Percentiles rank a stretch among this genome's conserved stretches.
phyloP scores from a whole-genome alignment of 2,329 filamentous ascomycete species.

The Sordariomycetes sp. region DNA sequence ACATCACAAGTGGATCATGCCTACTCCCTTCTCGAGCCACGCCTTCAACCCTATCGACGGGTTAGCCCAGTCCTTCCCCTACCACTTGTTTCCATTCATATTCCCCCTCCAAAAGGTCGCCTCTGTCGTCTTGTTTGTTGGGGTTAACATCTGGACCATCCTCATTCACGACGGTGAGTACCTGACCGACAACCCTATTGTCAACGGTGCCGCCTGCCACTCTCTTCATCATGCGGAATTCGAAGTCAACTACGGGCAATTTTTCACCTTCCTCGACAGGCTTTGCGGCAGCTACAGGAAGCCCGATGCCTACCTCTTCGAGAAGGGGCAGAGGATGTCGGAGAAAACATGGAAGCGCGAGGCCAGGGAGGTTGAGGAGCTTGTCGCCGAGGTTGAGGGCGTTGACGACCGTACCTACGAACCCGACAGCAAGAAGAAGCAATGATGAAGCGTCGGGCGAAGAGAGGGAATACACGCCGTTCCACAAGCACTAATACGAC shows the following conservation, averaged over 20 bases:
- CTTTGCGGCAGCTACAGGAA: constrained; percentile 77
- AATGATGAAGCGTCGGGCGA: constrained; percentile 12
- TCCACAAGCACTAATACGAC: not conserved
- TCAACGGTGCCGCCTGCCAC: constrained; percentile 94
- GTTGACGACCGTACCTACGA: constrained; percentile 40
- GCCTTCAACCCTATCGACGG: constrained; percentile 94
- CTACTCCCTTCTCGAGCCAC: constrained; percentile 82
- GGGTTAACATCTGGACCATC: constrained; percentile 96
- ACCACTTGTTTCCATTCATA: constrained; percentile 86
- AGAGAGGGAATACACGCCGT: not conserved
- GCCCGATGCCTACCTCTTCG: constrained; percentile 78
- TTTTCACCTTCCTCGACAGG: constrained; percentile 85
- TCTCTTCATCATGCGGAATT: constrained; percentile 54
- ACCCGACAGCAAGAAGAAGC: constrained; percentile 33
- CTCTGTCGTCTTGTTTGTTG: constrained; percentile 76
- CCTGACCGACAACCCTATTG: constrained; percentile 75
- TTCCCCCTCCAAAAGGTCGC: constrained; percentile 89
- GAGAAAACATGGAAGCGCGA: constrained; percentile 71
- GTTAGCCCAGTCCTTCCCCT: constrained; percentile 78
- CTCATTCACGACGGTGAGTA: constrained; percentile 96
- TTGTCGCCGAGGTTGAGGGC: constrained; percentile 61
- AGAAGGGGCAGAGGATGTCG: constrained; percentile 77
- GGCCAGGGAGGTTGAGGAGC: constrained; percentile 61
- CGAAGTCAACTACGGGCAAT: constrained; percentile 77
- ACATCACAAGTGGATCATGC: constrained; percentile 99